Evolutionary conservation across 306 rosid genomes (phyloP).

Genomic region (Gleditsia sinensis): DNA sequence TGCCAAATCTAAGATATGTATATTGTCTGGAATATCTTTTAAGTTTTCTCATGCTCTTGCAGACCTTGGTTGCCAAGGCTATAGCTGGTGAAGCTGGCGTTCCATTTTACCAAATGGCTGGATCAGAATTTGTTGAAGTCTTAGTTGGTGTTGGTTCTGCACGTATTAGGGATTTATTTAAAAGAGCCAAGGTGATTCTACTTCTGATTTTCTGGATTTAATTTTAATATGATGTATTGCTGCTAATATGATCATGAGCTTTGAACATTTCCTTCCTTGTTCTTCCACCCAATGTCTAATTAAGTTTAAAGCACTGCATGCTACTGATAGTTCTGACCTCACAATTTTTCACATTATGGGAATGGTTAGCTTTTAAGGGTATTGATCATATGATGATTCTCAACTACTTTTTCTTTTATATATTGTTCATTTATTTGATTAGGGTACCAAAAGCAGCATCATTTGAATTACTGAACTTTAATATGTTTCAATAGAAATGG

Average conservation of each 20-base stretch:
- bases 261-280: slow-evolving; percentile 18
- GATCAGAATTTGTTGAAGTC: slow-evolving; percentile 98
- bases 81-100: slow-evolving; percentile 99
- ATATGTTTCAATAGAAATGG: too few species aligned
- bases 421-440: slow-evolving; percentile 23
- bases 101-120: slow-evolving; percentile 99
- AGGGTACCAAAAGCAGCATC: neutral
- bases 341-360: slow-evolving; percentile 1
- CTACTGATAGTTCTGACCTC: slow-evolving; percentile 13
- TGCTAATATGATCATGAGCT: slow-evolving; percentile 31
- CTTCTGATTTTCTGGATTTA: slow-evolving; percentile 29
- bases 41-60: slow-evolving; percentile 40
- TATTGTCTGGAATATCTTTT: slow-evolving; percentile 15
- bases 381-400: slow-evolving; percentile 27
- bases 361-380: too few species aligned
- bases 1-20: slow-evolving; percentile 23
- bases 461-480: neutral
- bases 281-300: slow-evolving; percentile 24
- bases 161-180: slow-evolving; percentile 95
- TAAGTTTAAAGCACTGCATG: slow-evolving; percentile 28
- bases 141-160: slow-evolving; percentile 99
- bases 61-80: slow-evolving; percentile 99
- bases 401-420: slow-evolving; percentile 16
- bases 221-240: slow-evolving; percentile 25
- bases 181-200: slow-evolving; percentile 88